Percentiles rank a stretch among this genome's conserved stretches.
Evolutionary conservation across 2,329 filamentous ascomycete species (phyloP).

Genomic region (Truncatella angustata): DNA sequence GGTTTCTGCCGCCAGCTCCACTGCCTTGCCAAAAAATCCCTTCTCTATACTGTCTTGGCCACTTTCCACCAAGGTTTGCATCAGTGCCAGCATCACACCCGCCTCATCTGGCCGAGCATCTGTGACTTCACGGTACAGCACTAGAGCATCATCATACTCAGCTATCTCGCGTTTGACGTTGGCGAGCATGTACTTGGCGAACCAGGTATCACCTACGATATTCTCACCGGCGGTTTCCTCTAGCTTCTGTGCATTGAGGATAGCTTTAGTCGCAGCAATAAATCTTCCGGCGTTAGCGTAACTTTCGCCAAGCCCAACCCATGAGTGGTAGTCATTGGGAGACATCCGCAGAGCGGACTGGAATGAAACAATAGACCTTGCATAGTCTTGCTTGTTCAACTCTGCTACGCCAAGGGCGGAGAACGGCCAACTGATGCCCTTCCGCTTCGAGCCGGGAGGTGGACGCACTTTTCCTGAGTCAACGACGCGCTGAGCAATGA

Average conservation of each 20-base stretch:
- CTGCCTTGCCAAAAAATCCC: constrained; percentile 82
- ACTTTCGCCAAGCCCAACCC: constrained; percentile 94
- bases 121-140: constrained; percentile 73
- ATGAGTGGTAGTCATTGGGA: constrained; percentile 88
- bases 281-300: constrained; percentile 93
- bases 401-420: constrained; percentile 92
- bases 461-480: constrained; percentile 93
- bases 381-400: constrained; percentile 88
- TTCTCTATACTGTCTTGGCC: constrained; percentile 75
- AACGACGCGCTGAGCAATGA: constrained; percentile 84
- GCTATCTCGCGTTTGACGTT: constrained; percentile 92
- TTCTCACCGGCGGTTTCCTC: constrained; percentile 58
- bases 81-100: constrained; percentile 80
- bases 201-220: constrained; percentile 75
- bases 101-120: constrained; percentile 69
- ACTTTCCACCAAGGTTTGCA: constrained; percentile 85
- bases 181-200: constrained; percentile 93
- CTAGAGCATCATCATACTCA: constrained; percentile 81
- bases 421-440: constrained; percentile 93
- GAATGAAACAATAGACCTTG: constrained; percentile 86
- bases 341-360: constrained; percentile 82
- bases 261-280: constrained; percentile 90
- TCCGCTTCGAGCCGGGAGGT: constrained; percentile 87
- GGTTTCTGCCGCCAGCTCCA: constrained; percentile 66
- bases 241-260: constrained; percentile 77